Evolutionary conservation across 352 stramenopile genomes (phyloP), one percentile per base, ranked within the genome.

Genomic region (Phytophthora hybrid): DNA sequence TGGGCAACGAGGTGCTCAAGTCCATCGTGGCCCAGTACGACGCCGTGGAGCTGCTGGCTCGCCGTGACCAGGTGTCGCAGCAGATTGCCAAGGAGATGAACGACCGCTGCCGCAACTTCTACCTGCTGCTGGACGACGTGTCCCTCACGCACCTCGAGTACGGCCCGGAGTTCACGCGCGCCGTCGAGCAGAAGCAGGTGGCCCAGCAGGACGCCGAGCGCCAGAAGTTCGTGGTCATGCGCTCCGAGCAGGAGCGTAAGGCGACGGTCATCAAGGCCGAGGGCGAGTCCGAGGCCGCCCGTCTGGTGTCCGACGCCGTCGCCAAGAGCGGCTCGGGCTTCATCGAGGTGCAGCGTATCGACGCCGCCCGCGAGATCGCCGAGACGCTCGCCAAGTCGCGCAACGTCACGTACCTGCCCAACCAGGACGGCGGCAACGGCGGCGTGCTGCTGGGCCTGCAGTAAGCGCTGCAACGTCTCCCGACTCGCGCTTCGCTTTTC

Each of bases 141-240:
- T 98, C 98, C 56, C 99, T 99, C 81, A 99, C 98, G 59, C 98
- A 99, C 85, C 91, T 99, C 60, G 99, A 98, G 69, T 99, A 99
- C 87, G 97, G 97, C 57, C 80, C 88, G 11, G 98, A 99, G 79
- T 99, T 99, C 83, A 99, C 98, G 77, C 98, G 98, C 74, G 98
- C 98, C 75, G 99, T 99, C 86, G 98, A 99, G 90, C 82, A 95
- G 67, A 99, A 99, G 91, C 98, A 99, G 86, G 98, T 99, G 34
- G 98, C 98, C 37, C 98, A 98, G 75, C 98, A 99, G 86, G 98
- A 99, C 59, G 98, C 98, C 16, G 98, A 99, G 83, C 96, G 98
- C 60, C 97, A 99, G 81, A 98, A 99, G 79, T 99, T 99, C 78
- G 92, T 99, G 18, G 98, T 99, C 58, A 93, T 97, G 77, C 97